Conservation (phyloP, 2,329 filamentous ascomycete genomes). For the Hymenoscyphus scutula region DNA sequence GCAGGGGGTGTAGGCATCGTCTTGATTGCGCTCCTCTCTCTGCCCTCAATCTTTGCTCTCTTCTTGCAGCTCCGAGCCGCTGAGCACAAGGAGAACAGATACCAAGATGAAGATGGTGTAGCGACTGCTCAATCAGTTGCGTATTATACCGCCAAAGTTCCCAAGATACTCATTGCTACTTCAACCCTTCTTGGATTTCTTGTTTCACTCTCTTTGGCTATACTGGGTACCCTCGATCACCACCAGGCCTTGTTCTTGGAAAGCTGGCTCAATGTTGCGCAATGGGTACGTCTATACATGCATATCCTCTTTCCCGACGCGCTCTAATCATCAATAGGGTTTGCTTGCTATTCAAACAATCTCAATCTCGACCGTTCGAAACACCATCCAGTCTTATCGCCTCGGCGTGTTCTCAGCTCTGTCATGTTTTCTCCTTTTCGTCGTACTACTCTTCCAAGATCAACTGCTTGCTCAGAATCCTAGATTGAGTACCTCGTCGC, state of each 20-base stretch:
- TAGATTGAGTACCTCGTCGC: conserved; percentile 18
- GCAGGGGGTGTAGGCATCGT: conserved; percentile 34
- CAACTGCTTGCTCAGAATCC: conserved; percentile 38
- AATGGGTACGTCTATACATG: conserved; percentile 56
- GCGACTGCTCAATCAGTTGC: conserved; percentile 62
- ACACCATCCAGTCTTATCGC: conserved; percentile 51
- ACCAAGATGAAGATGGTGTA: conserved; percentile 68
- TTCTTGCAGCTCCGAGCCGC: conserved; percentile 36
- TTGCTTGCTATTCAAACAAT: conserved; percentile 53
- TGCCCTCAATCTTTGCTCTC: conserved; percentile 40
- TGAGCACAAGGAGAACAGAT: conserved; percentile 44
- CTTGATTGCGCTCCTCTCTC: conserved; percentile 39
- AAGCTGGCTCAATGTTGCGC: conserved; percentile 58
- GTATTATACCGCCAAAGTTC: conserved; percentile 58
- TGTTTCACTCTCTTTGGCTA: conserved; percentile 54
- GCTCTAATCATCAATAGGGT: conserved; percentile 39
- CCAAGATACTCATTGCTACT: conserved; percentile 54
- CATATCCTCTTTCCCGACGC: background rate
- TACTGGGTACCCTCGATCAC: conserved; percentile 47
- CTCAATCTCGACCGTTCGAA: conserved; percentile 48
- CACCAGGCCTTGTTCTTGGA: conserved; percentile 46
- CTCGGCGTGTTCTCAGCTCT: conserved; percentile 52
- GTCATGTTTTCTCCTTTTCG: conserved; percentile 46
- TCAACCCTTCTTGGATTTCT: conserved; percentile 54
- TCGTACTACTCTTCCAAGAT: conserved; percentile 46